Evolutionary conservation across 2,329 filamentous ascomycete species (phyloP).

Genomic region (Aspergillus phoenicis): DNA sequence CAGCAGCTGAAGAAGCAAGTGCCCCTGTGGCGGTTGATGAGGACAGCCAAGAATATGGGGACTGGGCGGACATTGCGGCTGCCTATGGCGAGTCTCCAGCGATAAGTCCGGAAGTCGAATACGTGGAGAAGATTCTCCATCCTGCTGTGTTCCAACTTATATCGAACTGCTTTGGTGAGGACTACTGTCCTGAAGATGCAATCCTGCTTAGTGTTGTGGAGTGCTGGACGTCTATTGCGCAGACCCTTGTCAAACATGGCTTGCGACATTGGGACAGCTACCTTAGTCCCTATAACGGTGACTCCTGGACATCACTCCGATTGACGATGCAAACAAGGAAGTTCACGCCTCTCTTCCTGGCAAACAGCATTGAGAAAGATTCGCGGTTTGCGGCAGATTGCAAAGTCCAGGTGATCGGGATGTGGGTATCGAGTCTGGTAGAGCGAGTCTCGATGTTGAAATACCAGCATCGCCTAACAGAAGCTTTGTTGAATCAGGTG

Average conservation of each 20-base stretch:
- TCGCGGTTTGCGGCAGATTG: slow-evolving; percentile 48
- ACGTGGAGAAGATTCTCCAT: slow-evolving; percentile 49
- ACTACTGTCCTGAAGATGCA: slow-evolving; percentile 56
- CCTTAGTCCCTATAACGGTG: slow-evolving; percentile 55
- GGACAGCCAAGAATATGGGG: slow-evolving; percentile 67
- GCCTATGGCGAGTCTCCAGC: slow-evolving; percentile 34
- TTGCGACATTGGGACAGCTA: slow-evolving; percentile 59
- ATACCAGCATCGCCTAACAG: slow-evolving; percentile 61
- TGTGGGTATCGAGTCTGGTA: slow-evolving; percentile 59
- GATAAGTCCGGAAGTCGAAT: slow-evolving; percentile 28
- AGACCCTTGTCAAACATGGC: slow-evolving; percentile 49
- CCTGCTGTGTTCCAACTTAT: slow-evolving; percentile 56
- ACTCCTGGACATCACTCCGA: slow-evolving; percentile 52
- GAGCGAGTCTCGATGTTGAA: slow-evolving; percentile 64
- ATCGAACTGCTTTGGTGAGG: slow-evolving; percentile 64
- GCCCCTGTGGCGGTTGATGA: slow-evolving; percentile 48
- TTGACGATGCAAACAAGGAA: slow-evolving; percentile 52
- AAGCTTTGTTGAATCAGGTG: slow-evolving; percentile 55
- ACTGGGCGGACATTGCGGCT: slow-evolving; percentile 58
- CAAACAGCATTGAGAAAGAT: slow-evolving; percentile 49
- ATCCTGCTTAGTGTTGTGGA: slow-evolving; percentile 57
- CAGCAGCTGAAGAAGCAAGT: slow-evolving; percentile 21
- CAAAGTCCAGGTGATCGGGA: slow-evolving; percentile 51
- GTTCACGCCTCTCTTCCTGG: slow-evolving; percentile 50
- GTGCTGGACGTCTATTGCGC: slow-evolving; percentile 56